Evolutionary conservation across 2,329 filamentous ascomycete genomes (phyloP).

Genomic region (Blastomyces gilchristii): DNA sequence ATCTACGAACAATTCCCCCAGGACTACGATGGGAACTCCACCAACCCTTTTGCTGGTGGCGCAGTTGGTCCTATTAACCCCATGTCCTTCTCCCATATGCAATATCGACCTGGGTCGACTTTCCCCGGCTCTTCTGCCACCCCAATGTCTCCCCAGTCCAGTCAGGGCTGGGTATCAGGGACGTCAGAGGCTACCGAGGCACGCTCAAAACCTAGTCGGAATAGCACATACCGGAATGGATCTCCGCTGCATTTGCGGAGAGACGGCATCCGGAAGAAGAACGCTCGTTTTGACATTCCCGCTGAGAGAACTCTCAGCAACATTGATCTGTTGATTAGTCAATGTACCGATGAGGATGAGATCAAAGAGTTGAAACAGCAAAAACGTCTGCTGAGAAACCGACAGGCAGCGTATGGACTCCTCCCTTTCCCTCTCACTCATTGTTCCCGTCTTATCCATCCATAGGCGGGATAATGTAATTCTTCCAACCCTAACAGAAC

Average conservation of each 20-base stretch:
- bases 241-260: constrained; percentile 64
- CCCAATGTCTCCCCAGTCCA: constrained; percentile 53
- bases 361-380: constrained; percentile 98
- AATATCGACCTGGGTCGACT: constrained; percentile 40
- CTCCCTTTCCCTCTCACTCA: constrained; percentile 18
- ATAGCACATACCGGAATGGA: constrained; percentile 59
- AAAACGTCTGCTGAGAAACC: constrained; percentile 86
- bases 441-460: background rate
- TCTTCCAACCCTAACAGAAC: constrained; percentile 2
- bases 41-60: constrained; percentile 35
- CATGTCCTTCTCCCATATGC: constrained; percentile 31
- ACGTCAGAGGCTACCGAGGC: constrained; percentile 41
- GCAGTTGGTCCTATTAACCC: constrained; percentile 32
- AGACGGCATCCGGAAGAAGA: constrained; percentile 97
- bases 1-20: constrained; percentile 54
- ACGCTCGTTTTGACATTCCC: constrained; percentile 93
- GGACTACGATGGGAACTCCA: constrained; percentile 39
- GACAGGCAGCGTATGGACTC: constrained; percentile 80
- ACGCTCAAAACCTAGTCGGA: constrained; percentile 48
- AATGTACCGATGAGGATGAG: constrained; percentile 72
- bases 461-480: background rate
- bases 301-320: constrained; percentile 86
- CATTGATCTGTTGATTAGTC: constrained; percentile 84
- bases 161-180: constrained; percentile 46
- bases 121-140: constrained; percentile 39